Base-by-base conservation (phyloP, 1,139 yeast species). In the Martiniozyma asiatica region DNA sequence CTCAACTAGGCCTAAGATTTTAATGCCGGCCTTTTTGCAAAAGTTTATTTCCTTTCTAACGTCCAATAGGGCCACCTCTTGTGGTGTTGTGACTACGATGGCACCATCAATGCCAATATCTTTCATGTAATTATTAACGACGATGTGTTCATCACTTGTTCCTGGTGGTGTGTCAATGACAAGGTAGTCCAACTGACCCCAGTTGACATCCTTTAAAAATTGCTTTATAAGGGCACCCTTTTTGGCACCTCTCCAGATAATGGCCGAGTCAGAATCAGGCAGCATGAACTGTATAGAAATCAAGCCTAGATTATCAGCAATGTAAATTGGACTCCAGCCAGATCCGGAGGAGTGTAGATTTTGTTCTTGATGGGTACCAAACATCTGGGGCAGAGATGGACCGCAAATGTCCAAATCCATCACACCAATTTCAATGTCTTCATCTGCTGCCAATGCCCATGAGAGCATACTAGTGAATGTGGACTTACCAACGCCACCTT, bases 131-230 rank as follows among this genome's bases (percentile, higher is more conserved):
- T 81, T 75, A 25, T 89, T 82, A 16, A 89, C 87, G 7, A 94
- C 75, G 27, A 92, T 63, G 54, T 92, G 99, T 52, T 92, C 99
- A 53, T 92, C 99, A 0, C 95, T 79, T 0, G 99, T 89, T 0
- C 99, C 98, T 0, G 99, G 99, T 0, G 98, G 99, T 0, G 99
- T 92, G 47, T 92, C 99, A 5, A 92, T 81, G 11, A 92, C 68
- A 44, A 92, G 61, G 48, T 82, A 89, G 55, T 92, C 97, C 34
- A 92, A 60, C 30, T 75, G 76, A 2, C 94, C 95, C 99, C 99
- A 92, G 45, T 84, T 84, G 3, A 89, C 97, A 46, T 89, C 97
- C 50, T 82, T 85, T 36, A 92, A 62, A 48, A 92, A 92, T 57
- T 85, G 95, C 48, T 92, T 92, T 35, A 92, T 89, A 27, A 92